Conservation (phyloP, 371 early-diverging fungal species). For the Mortierella sp. region DNA sequence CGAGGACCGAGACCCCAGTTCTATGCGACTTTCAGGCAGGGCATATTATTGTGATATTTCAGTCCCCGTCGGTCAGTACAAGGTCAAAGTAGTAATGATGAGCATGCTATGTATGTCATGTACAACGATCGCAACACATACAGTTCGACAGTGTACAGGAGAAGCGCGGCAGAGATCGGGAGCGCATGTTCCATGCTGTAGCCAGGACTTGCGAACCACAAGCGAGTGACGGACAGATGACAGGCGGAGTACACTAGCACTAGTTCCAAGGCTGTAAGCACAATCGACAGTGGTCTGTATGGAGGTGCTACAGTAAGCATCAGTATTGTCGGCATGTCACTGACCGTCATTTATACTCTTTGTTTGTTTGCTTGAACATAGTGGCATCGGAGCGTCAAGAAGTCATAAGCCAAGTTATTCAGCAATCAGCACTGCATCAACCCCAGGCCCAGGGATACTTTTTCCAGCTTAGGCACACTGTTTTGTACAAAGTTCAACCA, state of each 20-base stretch:
- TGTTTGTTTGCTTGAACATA: neutral
- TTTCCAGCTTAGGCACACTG: slow-evolving; percentile 84
- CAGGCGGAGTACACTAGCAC: slow-evolving; percentile 28
- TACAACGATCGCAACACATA: slow-evolving; percentile 46
- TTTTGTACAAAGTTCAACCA: slow-evolving; percentile 86
- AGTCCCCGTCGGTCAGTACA: slow-evolving; percentile 79
- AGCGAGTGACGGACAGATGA: slow-evolving; percentile 37
- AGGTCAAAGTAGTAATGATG: slow-evolving; percentile 73
- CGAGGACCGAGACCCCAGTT: slow-evolving; percentile 75
- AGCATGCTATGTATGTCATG: slow-evolving; percentile 56
- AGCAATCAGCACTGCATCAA: slow-evolving; percentile 85
- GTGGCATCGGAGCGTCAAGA: slow-evolving; percentile 53
- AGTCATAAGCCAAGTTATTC: slow-evolving; percentile 68
- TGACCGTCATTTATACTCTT: no score
- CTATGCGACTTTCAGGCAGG: slow-evolving; percentile 88
- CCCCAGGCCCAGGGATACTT: slow-evolving; percentile 79
- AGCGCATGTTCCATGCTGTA: slow-evolving; percentile 48
- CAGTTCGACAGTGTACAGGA: slow-evolving; percentile 30
- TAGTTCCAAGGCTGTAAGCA: slow-evolving; percentile 50
- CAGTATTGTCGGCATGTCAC: no score
- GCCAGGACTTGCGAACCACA: slow-evolving; percentile 43
- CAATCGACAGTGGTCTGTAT: no score
- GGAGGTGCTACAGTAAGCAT: no score
- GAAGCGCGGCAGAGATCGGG: slow-evolving; percentile 57
- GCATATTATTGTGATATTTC: slow-evolving; percentile 85